These are phyloP conservation scores for Sanguinoderma infundibulare DNA, from an alignment of 1,284 basidiomycete genomes.

Conservation along the genomic window DNA sequence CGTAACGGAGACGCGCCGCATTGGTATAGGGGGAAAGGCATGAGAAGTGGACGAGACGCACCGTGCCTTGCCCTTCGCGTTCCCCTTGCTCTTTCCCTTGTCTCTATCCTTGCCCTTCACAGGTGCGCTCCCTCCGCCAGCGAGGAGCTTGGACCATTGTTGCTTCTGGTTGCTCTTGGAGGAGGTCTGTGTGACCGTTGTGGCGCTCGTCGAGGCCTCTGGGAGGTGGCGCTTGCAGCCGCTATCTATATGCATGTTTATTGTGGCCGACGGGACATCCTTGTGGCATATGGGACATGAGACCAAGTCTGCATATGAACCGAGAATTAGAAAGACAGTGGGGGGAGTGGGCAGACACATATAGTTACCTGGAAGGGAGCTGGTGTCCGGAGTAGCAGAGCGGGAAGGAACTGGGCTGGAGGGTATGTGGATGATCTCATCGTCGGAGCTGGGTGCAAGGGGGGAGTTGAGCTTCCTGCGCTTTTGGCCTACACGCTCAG, in stretches of 20 bases:
- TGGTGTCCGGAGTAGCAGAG: conserved; percentile 24
- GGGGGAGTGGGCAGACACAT: background rate
- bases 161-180: conserved; percentile 37
- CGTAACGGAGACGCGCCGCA: background rate
- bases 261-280: conserved; percentile 44
- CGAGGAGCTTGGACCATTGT: conserved; percentile 59
- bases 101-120: conserved; percentile 38
- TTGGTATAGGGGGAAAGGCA: background rate
- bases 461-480: conserved; percentile 9
- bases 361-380: conserved; percentile 8
- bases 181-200: background rate
- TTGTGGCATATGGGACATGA: conserved; percentile 62
- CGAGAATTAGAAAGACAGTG: too few species aligned
- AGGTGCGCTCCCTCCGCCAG: conserved; percentile 21
- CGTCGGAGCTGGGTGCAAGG: conserved; percentile 16
- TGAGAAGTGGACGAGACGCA: conserved; percentile 4
- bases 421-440: conserved; percentile 18
- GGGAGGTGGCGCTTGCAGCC: conserved; percentile 43
- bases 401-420: conserved; percentile 15
- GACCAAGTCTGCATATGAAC: conserved; percentile 34
- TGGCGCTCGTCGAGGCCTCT: background rate
- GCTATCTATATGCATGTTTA: conserved; percentile 68
- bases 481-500: conserved; percentile 32
- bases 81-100: conserved; percentile 47
- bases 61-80: conserved; percentile 43